Evolutionary conservation across 2,329 filamentous ascomycete species (phyloP), one percentile per base, ranked within the genome.

Genomic region (Verticillium klebahnii): DNA sequence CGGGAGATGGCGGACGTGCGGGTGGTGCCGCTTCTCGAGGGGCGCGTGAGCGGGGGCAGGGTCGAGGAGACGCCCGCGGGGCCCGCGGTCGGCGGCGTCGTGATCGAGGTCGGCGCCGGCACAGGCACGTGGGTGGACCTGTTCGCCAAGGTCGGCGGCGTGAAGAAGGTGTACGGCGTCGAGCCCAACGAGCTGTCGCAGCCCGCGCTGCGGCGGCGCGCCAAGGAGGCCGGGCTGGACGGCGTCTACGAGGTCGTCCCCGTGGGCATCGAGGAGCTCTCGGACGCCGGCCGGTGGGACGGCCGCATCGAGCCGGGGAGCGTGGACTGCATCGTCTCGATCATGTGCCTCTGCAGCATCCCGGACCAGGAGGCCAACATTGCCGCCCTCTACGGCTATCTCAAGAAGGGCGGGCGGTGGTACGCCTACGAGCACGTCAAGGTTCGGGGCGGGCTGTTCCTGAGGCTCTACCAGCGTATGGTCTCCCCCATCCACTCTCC

Each of bases 271-370:
- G 82, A 90, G 73, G 80, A 84, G 60, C 74, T 89, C 60, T 68
- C 74, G 64, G 69, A 78, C 36, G 62, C 71, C 2, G 68, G 71
- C 2, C 73, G 74, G 31, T 81, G 79, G 78, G 71, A 72, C 8
- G 80, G 79, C 2, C 75, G 75, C 34, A 77, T 89, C 14, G 72
- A 79, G 59, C 76, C 76, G 50, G 85, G 75, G 23, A 83, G 78
- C 58, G 77, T 86, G 19, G 84, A 87, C 67, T 84, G 82, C 70
- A 82, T 89, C 61, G 83, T 89, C 56, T 82, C 84, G 2, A 74
- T 89, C 31, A 75, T 88, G 60, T 87, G 85, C 60, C 76, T 89
- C 36, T 89, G 86, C 76, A 85, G 83, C 66, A 87, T 89, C 58
- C 87, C 87, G 0, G 80, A 85, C 3, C 85, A 85, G 3, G 75